Evolutionary conservation across 495 filamentous ascomycete genomes (phyloP).

Genomic region (Hypoxylon cercidicola): DNA sequence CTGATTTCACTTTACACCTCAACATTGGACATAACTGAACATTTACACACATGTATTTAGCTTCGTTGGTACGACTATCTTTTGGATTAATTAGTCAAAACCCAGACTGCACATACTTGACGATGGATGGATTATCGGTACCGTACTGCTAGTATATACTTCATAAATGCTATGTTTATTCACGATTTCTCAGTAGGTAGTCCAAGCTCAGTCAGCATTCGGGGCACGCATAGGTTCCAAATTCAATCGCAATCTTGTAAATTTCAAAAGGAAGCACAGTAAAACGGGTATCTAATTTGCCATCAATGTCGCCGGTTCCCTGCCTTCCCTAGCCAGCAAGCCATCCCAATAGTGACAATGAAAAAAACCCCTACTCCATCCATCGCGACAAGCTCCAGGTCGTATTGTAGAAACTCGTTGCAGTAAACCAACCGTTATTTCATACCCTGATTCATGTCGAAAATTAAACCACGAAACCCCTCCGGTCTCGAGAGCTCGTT

Average conservation of each 20-base stretch:
- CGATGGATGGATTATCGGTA: too few species aligned
- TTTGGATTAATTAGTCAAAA: too few species aligned
- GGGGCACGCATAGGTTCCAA: not conserved
- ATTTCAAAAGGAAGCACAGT: slow-evolving; percentile 34
- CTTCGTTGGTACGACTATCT: too few species aligned
- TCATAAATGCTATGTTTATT: too few species aligned
- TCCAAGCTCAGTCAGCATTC: not conserved
- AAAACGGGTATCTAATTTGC: slow-evolving; percentile 43
- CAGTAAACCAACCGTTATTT: slow-evolving; percentile 20
- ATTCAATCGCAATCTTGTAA: slow-evolving; percentile 27
- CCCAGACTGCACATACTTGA: too few species aligned
- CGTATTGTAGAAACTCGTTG: slow-evolving; percentile 24
- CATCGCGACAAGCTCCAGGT: not conserved
- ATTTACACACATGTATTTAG: too few species aligned
- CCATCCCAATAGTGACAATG: not conserved
- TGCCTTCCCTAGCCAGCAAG: slow-evolving; percentile 9
- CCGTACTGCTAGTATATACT: too few species aligned
- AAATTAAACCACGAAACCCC: too few species aligned
- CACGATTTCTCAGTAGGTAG: too few species aligned
- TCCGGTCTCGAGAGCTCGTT: too few species aligned
- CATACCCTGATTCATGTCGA: slow-evolving; percentile 13
- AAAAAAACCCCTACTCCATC: not conserved
- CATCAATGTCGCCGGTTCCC: slow-evolving; percentile 25
- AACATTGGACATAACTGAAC: too few species aligned
- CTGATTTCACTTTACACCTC: slow-evolving; percentile 1